phyloP scores from a whole-genome alignment of 768 basidiomycete species.

The Boletus subparvulus region DNA sequence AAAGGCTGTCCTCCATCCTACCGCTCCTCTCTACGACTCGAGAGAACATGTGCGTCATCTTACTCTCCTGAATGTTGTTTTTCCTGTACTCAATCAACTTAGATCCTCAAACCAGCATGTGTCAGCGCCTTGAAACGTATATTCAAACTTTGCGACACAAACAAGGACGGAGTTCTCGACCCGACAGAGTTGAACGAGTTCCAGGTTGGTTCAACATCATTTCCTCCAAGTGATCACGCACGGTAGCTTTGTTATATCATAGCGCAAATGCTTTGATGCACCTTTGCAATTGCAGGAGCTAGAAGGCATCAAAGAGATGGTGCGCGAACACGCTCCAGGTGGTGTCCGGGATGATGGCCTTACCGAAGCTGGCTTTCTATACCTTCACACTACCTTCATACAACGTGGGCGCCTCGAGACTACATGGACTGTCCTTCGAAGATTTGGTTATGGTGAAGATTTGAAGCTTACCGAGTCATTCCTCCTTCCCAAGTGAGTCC shows the following conservation, averaged over 20 bases:
- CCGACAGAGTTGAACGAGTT: conserved; percentile 94
- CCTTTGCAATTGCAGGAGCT: conserved; percentile 91
- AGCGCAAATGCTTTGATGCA: conserved; percentile 95
- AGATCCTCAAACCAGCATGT: conserved; percentile 93
- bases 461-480: conserved; percentile 85
- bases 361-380: conserved; percentile 91
- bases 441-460: conserved; percentile 96
- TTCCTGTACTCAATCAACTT: conserved; percentile 9
- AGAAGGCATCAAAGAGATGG: conserved; percentile 94
- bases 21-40: conserved; percentile 95
- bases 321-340: conserved; percentile 72
- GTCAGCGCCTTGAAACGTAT: conserved; percentile 85
- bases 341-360: conserved; percentile 78
- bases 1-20: conserved; percentile 95
- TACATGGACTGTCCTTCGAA: conserved; percentile 94
- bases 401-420: conserved; percentile 94
- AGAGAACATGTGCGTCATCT: conserved; percentile 77
- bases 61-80: background rate
- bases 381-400: conserved; percentile 95
- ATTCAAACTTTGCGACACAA: conserved; percentile 93
- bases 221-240: background rate
- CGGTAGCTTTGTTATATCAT: background rate
- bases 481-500: conserved; percentile 79
- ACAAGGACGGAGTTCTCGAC: conserved; percentile 92
- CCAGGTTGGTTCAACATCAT: conserved; percentile 54